Conservation (phyloP, 768 basidiomycete genomes). For the Boletus insuetus region DNA sequence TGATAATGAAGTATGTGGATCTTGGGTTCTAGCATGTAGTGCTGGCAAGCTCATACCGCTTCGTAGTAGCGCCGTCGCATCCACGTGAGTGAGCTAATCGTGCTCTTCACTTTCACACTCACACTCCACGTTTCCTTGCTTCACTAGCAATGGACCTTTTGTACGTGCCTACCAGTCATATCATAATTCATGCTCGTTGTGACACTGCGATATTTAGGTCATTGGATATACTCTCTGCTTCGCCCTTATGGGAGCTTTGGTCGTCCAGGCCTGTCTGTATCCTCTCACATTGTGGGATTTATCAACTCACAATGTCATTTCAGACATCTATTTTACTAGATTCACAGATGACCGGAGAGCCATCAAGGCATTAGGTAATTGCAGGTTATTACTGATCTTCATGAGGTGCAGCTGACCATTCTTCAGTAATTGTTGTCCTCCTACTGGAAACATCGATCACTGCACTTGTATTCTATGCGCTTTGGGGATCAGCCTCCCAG, state of each 20-base stretch:
- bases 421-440: slow-evolving; percentile 10
- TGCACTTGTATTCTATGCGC: slow-evolving; percentile 1
- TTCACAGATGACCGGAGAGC: slow-evolving; percentile 13
- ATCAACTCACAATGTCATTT: not conserved
- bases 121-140: too few relatives aligned
- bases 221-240: not conserved
- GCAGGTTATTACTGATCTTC: too few relatives aligned
- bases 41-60: too few relatives aligned
- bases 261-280: not conserved
- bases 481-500: not conserved
- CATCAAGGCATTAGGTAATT: slow-evolving; percentile 18
- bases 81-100: too few relatives aligned
- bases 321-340: slow-evolving; percentile 20
- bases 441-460: slow-evolving; percentile 18
- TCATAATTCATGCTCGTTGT: too few relatives aligned
- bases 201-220: not conserved
- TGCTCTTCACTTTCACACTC: too few relatives aligned
- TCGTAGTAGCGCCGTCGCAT: too few relatives aligned
- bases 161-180: too few relatives aligned
- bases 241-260: not conserved
- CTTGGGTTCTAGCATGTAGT: not conserved
- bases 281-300: not conserved
- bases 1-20: not conserved
- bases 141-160: too few relatives aligned
- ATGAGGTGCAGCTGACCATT: not conserved